Evolutionary conservation across 495 filamentous ascomycete genomes (phyloP), one percentile per base, ranked within the genome.

Genomic region (Evernia prunastri): DNA sequence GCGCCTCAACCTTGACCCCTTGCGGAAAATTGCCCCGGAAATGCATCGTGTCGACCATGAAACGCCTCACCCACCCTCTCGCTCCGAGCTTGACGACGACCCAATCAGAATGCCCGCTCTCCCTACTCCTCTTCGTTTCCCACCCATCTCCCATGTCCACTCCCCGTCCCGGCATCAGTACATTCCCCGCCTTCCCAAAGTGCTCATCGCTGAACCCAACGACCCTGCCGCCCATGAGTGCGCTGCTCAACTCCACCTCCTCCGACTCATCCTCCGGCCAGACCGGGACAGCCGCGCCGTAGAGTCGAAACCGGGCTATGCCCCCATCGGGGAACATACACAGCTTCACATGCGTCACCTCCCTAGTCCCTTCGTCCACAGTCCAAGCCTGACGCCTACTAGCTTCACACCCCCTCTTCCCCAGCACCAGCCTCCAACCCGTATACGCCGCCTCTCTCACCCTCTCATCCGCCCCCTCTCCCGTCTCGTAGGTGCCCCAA

Each of bases 91-190:
- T 81, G 59, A 95, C 80, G 65, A 96, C 86, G 13, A 87, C 81
- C 92, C 92, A 96, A 75, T 97, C 92, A 25, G 89, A 78, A 74
- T 97, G 92, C 15, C 83, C 87, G 68, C 84, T 84, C 29, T 80
- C 84, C 31, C 92, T 76, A 37, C 87, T 91, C 43, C 92, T 82
- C 60, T 87, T 86, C 15, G 92, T 97, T 76, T 97, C 92, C 92
- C 92, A 97, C 4, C 92, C 92, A 73, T 96, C 92, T 37, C 91
- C 89, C 91, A 96, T 96, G 74, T 97, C 87, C 71, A 87, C 84
- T 10, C 92, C 92, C 33, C 92, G 80, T 3, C 91, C 91, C 4
- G 92, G 92, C 17, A 96, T 78, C 18, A 96, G 82, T 54, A 96
- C 74, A 73, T 97, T 96, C 64, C 87, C 85, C 72, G 86, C 89